A percentile compares a stretch with the other conserved stretches of the same genome.
These are phyloP conservation scores for Diutina catenulata DNA, from an alignment of 1,139 yeast genomes.

Conservation along the genomic window DNA sequence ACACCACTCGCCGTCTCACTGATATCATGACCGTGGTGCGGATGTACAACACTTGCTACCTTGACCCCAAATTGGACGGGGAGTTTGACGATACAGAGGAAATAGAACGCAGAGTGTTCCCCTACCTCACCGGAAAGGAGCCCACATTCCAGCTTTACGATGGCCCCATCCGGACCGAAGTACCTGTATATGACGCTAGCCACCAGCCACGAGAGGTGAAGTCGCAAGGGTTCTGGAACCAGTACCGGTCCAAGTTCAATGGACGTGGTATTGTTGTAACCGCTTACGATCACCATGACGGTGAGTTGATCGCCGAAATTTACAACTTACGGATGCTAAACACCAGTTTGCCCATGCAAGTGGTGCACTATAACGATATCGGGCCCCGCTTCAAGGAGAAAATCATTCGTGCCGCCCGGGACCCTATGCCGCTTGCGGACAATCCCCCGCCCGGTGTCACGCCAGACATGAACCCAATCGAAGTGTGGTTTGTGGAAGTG, in stretches of 20 bases:
- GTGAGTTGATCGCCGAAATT: neutral
- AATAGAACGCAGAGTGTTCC: neutral
- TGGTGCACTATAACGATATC: neutral
- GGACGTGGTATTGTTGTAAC: neutral
- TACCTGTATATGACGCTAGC: neutral
- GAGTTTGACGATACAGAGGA: neutral
- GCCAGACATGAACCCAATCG: conserved; percentile 6
- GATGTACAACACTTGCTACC: neutral
- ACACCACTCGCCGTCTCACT: too few relatives aligned
- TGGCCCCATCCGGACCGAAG: neutral
- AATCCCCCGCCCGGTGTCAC: neutral
- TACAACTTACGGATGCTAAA: neutral
- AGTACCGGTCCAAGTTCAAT: neutral
- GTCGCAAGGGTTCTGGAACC: neutral
- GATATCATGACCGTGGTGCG: neutral
- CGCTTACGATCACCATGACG: neutral
- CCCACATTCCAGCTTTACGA: neutral
- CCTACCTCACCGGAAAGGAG: neutral
- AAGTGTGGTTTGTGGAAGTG: conserved; percentile 13
- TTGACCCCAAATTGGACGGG: neutral
- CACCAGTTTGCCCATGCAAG: neutral
- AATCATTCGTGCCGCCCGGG: neutral
- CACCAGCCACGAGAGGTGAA: neutral
- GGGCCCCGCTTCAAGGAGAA: neutral
- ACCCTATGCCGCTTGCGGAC: neutral